Evolutionary conservation across 208 protist genomes (phyloP), one percentile per base, ranked within the genome.

Genomic region (Trypanosoma scelopori): DNA sequence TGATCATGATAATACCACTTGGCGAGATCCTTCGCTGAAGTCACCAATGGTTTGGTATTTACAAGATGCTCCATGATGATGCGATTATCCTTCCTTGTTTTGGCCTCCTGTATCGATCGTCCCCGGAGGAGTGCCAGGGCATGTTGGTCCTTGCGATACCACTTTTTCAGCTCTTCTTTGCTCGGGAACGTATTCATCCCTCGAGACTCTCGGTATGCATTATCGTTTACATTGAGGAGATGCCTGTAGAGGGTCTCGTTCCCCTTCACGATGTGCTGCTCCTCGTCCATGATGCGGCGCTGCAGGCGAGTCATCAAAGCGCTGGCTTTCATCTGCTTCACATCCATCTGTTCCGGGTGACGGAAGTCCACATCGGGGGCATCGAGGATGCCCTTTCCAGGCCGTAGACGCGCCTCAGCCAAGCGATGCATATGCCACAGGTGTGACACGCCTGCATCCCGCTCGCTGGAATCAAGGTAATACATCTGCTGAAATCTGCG

Each of bases 351-450:
- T 20, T 57, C 55, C 11, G 72, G 69, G 23, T 79, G 58, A 1
- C 57, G 72, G 41, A 92, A 89, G 61, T 92, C 77, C 0, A 87
- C 78, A 0, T 79, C 77, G 1, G 77, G 76, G 5, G 46, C 68
- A 65, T 81, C 81, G 16, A 75, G 68, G 23, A 87, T 86, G 9
- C 77, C 80, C 49, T 76, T 66, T 16, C 49, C 65, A 1, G 74
- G 55, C 13, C 58, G 65, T 13, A 92, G 68, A 12, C 80, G 79
- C 3, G 78, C 68, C 9, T 65, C 60, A 1, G 85, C 85, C 12
- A 92, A 68, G 1, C 67, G 74, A 52, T 89, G 73, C 57, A 84
- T 52, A 62, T 92, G 85, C 79, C 82, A 88, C 42, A 92, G 60
- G 65, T 92, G 85, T 11, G 61, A 52, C 16, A 92, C 23, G 2